Percentiles rank a stretch among this genome's conserved stretches.
phyloP scores from a whole-genome alignment of 441 rosid species.

The Macaranga tanarius region DNA sequence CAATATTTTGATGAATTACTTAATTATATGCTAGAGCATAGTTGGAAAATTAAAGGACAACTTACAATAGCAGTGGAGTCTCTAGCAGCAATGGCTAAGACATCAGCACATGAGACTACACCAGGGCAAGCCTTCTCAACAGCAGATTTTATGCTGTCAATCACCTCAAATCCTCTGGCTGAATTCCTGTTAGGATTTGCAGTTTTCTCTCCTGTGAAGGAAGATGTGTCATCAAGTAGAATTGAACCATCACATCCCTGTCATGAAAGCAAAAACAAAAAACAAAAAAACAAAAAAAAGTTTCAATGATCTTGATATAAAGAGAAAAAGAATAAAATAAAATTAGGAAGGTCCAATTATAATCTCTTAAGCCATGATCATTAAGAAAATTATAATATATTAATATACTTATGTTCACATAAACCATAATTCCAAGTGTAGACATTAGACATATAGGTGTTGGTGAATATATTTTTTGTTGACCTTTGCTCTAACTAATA shows the following conservation, averaged over 20 bases:
- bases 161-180: conserved; percentile 69
- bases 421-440: not conserved
- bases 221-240: conserved; percentile 77
- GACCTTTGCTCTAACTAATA: not conserved
- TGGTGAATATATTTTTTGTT: not conserved
- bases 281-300: too few relatives aligned
- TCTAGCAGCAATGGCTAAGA: conserved; percentile 73
- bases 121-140: conserved; percentile 86
- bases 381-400: not conserved
- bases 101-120: conserved; percentile 90
- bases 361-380: not conserved
- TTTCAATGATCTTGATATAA: not conserved
- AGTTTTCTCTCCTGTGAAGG: conserved; percentile 83
- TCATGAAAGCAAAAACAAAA: not conserved
- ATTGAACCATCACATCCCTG: conserved; percentile 95
- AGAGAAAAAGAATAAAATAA: not conserved
- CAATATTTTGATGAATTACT: not conserved
- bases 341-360: not conserved
- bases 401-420: not conserved
- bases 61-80: conserved; percentile 70
- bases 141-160: conserved; percentile 70
- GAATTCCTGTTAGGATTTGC: conserved; percentile 72
- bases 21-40: not conserved
- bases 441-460: not conserved
- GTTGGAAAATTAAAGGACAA: not conserved